Evolutionary conservation across 305 asterid genomes (phyloP), one percentile per base, ranked within the genome.

Genomic region (Rubia tinctorum): DNA sequence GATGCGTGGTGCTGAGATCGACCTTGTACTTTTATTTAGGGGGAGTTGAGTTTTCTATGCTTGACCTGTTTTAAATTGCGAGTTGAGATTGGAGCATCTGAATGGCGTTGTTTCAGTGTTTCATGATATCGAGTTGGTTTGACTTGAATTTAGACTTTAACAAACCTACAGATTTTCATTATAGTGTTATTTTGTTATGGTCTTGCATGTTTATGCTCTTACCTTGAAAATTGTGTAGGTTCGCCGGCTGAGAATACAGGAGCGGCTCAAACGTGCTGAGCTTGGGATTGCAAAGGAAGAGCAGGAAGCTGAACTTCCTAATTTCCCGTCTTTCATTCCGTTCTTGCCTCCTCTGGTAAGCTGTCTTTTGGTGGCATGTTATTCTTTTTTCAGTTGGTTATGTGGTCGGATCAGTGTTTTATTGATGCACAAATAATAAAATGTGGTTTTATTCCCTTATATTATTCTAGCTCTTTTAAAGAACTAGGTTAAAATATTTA

Each of bases 271-370:
- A 79, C 86, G 60, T 66, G 81, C 83, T 8, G 98, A 93, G 85
- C 90, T 88, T 55, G 97, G 97, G 73, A 86, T 91, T 53, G 62
- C 49, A 62, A 83, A 81, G 61, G 96, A 91, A 7, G 86, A 82
- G 71, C 89, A 80, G 78, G 96, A 88, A 76, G 87, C 87, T 68
- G 97, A 93, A 78, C 91, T 93, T 79, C 96, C 96, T 66, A 81
- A 83, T 82, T 93, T 89, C 78, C 98, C 97, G 66, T 93, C 98
- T 3, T 93, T 88, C 79, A 93, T 93, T 77, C 98, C 98, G 0
- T 93, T 93, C 86, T 84, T 93, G 87, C 98, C 98, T 68, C 98
- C 97, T 67, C 60, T 93, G 89, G 97, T 93, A 85, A 81, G 85
- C 37, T 71, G 39, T 68, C 51, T 45, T 71, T 18, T 34, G 18